phyloP scores from a whole-genome alignment of 257 asterid genomes.

The Rauvolfia tetraphylla region DNA sequence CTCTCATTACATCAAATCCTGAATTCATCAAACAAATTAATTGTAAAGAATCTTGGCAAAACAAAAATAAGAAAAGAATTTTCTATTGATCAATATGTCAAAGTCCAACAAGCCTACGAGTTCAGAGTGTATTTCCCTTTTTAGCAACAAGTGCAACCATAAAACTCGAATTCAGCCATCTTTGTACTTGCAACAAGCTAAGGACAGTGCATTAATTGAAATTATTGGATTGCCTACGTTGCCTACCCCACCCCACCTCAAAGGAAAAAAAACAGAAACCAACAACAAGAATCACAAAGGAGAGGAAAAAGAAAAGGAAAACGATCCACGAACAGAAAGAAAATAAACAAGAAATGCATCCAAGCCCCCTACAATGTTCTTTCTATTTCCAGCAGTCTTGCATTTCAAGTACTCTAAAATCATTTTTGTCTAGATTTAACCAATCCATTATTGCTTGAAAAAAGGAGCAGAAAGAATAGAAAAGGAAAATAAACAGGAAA shows the following conservation, averaged over 20 bases:
- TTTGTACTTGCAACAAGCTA: not conserved
- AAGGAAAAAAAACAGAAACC: not conserved
- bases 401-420: not conserved
- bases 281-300: not conserved
- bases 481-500: not conserved
- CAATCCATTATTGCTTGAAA: not conserved
- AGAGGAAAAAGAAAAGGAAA: not conserved
- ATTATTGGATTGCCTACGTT: not conserved
- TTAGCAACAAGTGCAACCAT: not conserved
- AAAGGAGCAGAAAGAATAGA: not conserved
- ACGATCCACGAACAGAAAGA: not conserved
- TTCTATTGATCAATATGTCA: not conserved
- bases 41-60: slow-evolving; percentile 8
- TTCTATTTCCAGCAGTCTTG: not conserved
- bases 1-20: slow-evolving; percentile 71
- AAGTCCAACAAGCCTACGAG: not conserved
- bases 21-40: slow-evolving; percentile 21
- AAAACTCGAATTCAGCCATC: not conserved
- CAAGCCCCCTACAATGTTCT: not conserved
- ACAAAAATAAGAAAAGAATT: not conserved
- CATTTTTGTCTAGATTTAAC: not conserved
- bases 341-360: not conserved
- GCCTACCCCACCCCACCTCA: not conserved
- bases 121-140: not conserved
- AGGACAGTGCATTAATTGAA: not conserved